phyloP scores from a whole-genome alignment of 2,329 filamentous ascomycete genomes.

The Pseudopyrenochaeta lycopersici region DNA sequence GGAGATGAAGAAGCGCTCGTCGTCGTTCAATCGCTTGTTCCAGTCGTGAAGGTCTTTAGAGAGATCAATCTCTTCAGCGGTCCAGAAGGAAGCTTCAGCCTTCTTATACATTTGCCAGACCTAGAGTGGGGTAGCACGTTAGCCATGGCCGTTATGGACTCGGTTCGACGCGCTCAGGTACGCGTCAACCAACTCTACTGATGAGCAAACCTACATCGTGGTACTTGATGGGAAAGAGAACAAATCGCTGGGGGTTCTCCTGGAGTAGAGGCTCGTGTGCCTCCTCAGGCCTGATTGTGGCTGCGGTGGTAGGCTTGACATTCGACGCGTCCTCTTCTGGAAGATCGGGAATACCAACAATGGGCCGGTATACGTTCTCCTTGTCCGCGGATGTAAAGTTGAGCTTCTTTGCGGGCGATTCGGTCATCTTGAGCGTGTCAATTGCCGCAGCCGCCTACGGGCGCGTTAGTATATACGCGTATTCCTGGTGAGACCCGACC shows the following conservation, averaged over 20 bases:
- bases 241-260: slow-evolving; percentile 95
- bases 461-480: slow-evolving; percentile 50
- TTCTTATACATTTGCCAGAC: slow-evolving; percentile 99
- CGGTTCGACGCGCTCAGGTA: slow-evolving; percentile 68
- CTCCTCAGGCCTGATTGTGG: slow-evolving; percentile 70
- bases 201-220: slow-evolving; percentile 80
- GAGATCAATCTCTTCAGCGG: slow-evolving; percentile 97
- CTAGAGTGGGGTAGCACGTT: slow-evolving; percentile 59
- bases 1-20: slow-evolving; percentile 98
- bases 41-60: slow-evolving; percentile 99
- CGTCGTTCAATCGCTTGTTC: slow-evolving; percentile 96
- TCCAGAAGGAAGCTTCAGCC: slow-evolving; percentile 99
- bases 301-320: slow-evolving; percentile 63
- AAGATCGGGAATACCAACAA: slow-evolving; percentile 60
- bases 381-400: slow-evolving; percentile 78
- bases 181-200: slow-evolving; percentile 49
- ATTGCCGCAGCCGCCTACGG: slow-evolving; percentile 83
- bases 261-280: slow-evolving; percentile 88
- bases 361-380: slow-evolving; percentile 76
- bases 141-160: slow-evolving; percentile 28
- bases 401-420: slow-evolving; percentile 90
- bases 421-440: slow-evolving; percentile 85
- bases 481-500: slow-evolving; percentile 42
- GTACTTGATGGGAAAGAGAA: slow-evolving; percentile 99
- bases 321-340: slow-evolving; percentile 42